These are phyloP conservation scores for Amphirosellinia nigrospora DNA, from an alignment of 495 filamentous ascomycete species.

Conservation along the genomic window DNA sequence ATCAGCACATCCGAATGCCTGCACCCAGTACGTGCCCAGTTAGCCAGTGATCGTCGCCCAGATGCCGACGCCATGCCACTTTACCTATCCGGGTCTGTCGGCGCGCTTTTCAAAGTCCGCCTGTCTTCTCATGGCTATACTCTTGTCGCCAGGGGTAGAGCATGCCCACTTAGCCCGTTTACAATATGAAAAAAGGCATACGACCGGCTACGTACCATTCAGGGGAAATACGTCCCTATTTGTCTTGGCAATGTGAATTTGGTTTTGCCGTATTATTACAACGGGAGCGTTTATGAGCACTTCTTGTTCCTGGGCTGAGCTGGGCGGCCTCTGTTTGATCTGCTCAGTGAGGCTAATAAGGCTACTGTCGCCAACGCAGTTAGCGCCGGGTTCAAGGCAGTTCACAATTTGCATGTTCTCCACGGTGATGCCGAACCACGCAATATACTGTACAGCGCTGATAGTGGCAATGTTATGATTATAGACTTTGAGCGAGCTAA, in stretches of 20 bases:
- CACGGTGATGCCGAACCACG: conserved; percentile 34
- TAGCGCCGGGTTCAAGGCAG: conserved; percentile 17
- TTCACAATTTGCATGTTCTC: conserved; percentile 35
- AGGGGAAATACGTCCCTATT: conserved; percentile 47
- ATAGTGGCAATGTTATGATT: conserved; percentile 29
- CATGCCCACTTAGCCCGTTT: conserved; percentile 28
- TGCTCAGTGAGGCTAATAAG: conserved; percentile 8
- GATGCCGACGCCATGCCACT: conserved; percentile 49
- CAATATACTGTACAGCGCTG: conserved; percentile 34
- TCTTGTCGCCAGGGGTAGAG: conserved; percentile 52
- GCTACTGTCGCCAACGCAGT: conserved; percentile 12
- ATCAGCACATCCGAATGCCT: conserved; percentile 33
- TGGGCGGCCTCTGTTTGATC: conserved; percentile 30
- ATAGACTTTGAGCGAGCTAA: conserved; percentile 38
- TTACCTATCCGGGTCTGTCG: conserved; percentile 44
- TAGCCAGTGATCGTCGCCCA: conserved; percentile 38
- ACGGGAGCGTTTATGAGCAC: conserved; percentile 37
- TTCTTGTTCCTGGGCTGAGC: conserved; percentile 46
- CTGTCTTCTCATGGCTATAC: conserved; percentile 56
- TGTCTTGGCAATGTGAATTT: conserved; percentile 45
- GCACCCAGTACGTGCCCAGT: conserved; percentile 38
- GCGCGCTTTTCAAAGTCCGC: conserved; percentile 52
- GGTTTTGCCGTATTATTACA: conserved; percentile 37
- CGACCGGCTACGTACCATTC: conserved; percentile 37
- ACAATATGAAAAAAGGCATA: conserved; percentile 44